Base-by-base conservation (phyloP, 1,284 basidiomycete genomes). In the Coniferiporia sulphurascens region DNA sequence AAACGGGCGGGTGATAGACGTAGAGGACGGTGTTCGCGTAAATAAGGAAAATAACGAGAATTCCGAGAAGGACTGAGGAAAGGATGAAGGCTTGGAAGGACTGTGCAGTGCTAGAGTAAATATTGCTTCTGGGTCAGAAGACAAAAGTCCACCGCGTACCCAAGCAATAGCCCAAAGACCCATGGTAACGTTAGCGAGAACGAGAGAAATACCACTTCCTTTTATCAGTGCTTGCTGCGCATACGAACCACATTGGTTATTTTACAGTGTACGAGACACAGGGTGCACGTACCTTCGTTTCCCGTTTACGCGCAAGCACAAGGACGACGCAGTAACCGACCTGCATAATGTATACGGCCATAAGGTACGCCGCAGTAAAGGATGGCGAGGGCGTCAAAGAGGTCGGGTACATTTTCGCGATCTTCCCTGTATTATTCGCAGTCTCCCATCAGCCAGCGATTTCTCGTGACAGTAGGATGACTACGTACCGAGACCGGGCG, bases 141-240 rank as follows among this genome's bases (percentile, higher is more conserved):
- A 32, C 54, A 36, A 34, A 1, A 36, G 27, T 15, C 44, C 35
- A 19, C 49, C 4, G 67, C 80, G 36, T 65, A 93, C 89, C 83
- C 89, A 95, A 63, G 86, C 77, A 45, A 95, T 81, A 0, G 89
- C 89, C 91, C 92, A 95, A 2, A 83, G 71, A 0, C 89, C 91
- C 82, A 93, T 87, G 6, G 89, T 66, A 80, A 90, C 88, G 68
- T 96, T 95, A 3, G 89, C 82, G 27, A 91, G 69, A 0, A 94
- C 89, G 48, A 95, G 80, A 1, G 87, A 79, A 3, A 89, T 69
- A 0, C 93, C 93, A 9, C 93, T 88, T 5, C 86, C 91, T 65
- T 89, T 84, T 0, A 87, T 80, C 4, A 93, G 71, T 0, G 88
- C 81, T 55, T 74, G 78, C 84, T 88, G 62, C 19, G 15, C 17